Evolutionary conservation across 78 protist species (phyloP).

Genomic region (Dictyostelium citrinum): DNA sequence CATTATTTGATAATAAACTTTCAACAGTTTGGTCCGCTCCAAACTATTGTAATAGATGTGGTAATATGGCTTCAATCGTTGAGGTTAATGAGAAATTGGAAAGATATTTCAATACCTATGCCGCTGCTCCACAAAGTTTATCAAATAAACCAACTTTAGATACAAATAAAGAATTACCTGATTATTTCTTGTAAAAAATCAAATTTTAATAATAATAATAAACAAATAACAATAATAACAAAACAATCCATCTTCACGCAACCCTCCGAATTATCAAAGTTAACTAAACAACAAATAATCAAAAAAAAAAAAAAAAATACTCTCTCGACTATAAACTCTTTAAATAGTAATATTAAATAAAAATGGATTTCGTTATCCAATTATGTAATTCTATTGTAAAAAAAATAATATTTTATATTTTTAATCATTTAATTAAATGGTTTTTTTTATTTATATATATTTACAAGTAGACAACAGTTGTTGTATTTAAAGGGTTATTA

Average conservation of each 20-base stretch:
- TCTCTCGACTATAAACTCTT: background rate
- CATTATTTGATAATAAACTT: conserved; percentile 69
- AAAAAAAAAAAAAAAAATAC: background rate
- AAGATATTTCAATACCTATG: conserved; percentile 51
- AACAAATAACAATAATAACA: background rate
- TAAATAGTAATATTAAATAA: conserved; percentile 1
- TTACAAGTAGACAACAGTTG: background rate
- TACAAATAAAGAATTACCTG: conserved; percentile 67
- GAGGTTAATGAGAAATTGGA: conserved; percentile 88
- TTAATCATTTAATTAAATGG: background rate
- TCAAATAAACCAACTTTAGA: conserved; percentile 62
- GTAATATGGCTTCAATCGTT: conserved; percentile 95
- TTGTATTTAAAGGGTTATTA: background rate
- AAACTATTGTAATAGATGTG: conserved; percentile 99
- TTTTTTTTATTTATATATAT: background rate
- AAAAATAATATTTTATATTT: too few species aligned
- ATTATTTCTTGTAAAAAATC: conserved; percentile 57
- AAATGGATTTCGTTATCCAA: background rate
- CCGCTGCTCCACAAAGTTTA: conserved; percentile 65
- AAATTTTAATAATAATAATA: background rate
- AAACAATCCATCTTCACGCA: background rate
- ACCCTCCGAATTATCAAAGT: background rate
- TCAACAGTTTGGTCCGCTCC: conserved; percentile 99
- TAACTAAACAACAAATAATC: background rate
- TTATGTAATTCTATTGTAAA: conserved; percentile 8